Base-by-base conservation (phyloP, 768 basidiomycete species). In the Lentinula edodes region DNA sequence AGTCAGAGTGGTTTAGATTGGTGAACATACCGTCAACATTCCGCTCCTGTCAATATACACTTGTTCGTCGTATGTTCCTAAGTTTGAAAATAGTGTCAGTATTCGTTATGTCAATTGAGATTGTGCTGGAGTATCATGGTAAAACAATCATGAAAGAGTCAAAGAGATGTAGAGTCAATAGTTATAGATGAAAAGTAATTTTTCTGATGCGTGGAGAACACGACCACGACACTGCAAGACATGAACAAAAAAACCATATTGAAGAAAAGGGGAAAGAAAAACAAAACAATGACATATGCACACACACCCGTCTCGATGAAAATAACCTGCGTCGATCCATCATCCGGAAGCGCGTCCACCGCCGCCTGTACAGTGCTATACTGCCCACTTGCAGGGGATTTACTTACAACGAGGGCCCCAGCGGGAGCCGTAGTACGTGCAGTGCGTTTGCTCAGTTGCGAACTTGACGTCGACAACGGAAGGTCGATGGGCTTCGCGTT, bases 61-160 rank as follows among this genome's bases (percentile, higher is more conserved):
- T 56, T 69, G 65, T 51, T 69, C 68, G 23, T 43, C 51, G 39
- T 69, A 69, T 36, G 68, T 69, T 1, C 68, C 67, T 68, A 32
- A 18, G 5, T 5, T 28, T 28, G 2, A 4, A 28, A 28, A 28
- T 28, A 28, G 1, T 9, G 28, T 57, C 8, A 57, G 5, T 34
- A 2, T 16, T 13, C 35, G 13, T 4, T 18, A 51, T 8, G 6
- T 12, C 36, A 6, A 32, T 16, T 3, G 35, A 1, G n/a, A 34
- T 4, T 28, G 28, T 28, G 3, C 28, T 28, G 28, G 28, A 28
- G 28, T 28, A 28, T 4, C 28, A 28, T 28, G 3, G 28, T 28
- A 28, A 28, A 4, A 28, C 28, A 28, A 28, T 28, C 2, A 28
- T 28, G 3, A 28, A 28, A 4, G 28, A 28, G 2, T 28, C 28